Evolutionary conservation across 345 rosid species (phyloP), one percentile per base, ranked within the genome.

Genomic region (Streptanthus diversifolius): DNA sequence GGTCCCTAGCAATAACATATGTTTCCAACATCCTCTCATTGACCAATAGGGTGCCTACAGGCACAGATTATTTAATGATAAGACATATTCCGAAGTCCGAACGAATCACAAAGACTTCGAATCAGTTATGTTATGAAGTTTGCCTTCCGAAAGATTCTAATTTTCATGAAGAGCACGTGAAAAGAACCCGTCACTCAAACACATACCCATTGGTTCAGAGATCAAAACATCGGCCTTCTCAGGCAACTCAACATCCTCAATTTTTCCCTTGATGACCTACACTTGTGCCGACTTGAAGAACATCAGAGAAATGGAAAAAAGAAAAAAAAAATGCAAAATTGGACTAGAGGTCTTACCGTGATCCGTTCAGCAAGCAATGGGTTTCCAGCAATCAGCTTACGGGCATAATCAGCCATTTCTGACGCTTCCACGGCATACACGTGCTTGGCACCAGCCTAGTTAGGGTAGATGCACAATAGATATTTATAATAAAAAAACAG

Each of bases 391-490:
- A 93, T 87, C 57, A 93, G 90, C 77, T 85, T 93, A 70, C 88
- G 83, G 25, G 98, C 97, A 81, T 93, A 93, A 62, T 90, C 97
- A 43, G 96, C 90, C 97, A 93, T 93, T 71, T 93, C 97, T 70
- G 97, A 93, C 47, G 98, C 97, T 85, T 93, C 98, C 55, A 93
- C 90, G 53, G 98, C 98, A 83, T 90, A 93, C 49, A 91, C 97
- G 85, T 91, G 98, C 82, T 86, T 93, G 73, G 97, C 98, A 80
- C 97, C 97, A 75, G 97, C 98, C 97, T 93, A 83, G 35, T 32
- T 54, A 37, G 14, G 61, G 8, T 4, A 18, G 33, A 27, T 25
- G 7, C 2, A 10, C 59, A 51, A 64, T 22, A 48, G 24, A 8
- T 4, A 47, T 8, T 8, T 47, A 18, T 47, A n/a, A n/a, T 8